A percentile compares a stretch with the other conserved stretches of the same genome.
Conservation (phyloP, 1,139 yeast genomes). For the Geotrichum siamense region DNA sequence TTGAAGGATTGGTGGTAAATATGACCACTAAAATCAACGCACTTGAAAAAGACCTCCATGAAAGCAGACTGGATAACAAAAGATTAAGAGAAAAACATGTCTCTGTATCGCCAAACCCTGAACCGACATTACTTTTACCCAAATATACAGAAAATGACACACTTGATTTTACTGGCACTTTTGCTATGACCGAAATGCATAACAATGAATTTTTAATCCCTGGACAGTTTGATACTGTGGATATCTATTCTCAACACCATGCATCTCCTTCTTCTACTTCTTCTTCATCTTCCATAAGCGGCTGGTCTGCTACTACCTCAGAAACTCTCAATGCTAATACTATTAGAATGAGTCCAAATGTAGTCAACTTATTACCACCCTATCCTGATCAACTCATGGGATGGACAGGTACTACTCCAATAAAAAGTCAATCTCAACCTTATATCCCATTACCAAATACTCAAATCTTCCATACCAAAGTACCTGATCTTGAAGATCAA, state of each 20-base stretch:
- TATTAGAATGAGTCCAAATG: conserved; percentile 18
- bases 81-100: not conserved
- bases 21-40: conserved; percentile 24
- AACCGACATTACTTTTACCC: conserved; percentile 6
- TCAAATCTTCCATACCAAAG: conserved; percentile 25
- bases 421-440: not conserved
- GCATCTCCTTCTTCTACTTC: not conserved
- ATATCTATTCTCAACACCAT: not conserved
- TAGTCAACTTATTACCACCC: conserved; percentile 20
- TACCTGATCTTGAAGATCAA: conserved; percentile 27
- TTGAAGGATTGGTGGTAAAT: conserved; percentile 28
- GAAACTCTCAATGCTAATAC: conserved; percentile 4
- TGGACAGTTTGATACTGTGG: not conserved
- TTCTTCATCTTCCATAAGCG: conserved; percentile 5
- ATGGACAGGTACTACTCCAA: conserved; percentile 4
- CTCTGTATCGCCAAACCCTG: not conserved
- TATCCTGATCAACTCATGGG: conserved; percentile 11
- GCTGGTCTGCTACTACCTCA: not conserved
- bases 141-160: conserved; percentile 10
- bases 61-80: conserved; percentile 4
- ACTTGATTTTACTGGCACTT: not conserved
- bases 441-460: conserved; percentile 21
- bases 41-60: conserved; percentile 3
- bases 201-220: not conserved
- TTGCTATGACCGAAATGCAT: not conserved